Evolutionary conservation across 139 green algal genomes (phyloP), one percentile per base, ranked within the genome.

Genomic region (Coccomyxa sp.): DNA sequence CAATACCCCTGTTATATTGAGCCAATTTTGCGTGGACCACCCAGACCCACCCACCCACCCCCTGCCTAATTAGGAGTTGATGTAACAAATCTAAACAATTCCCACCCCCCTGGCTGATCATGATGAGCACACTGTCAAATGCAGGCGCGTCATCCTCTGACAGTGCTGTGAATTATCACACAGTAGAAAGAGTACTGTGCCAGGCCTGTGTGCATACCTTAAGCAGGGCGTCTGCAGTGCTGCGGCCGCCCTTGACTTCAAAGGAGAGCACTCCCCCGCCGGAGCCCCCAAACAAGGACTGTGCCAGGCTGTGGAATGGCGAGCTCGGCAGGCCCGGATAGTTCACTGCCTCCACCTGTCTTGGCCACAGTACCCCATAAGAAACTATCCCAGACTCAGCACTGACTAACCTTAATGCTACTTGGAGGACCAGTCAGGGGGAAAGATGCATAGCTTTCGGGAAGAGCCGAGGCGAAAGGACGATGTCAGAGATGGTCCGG

Each of bases 221-320:
- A 1, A 89, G 66, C 18, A 89, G 38, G 0, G 76, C 80, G 10
- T 90, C 74, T 28, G 84, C 86, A 28, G 77, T 82, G 13, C 68
- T 63, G 63, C 93, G 76, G 23, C 93, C 90, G 17, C 90, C 93
- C 15, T 90, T 80, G 16, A 90, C 82, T 82, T 95, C 91, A 81
- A 96, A 95, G 82, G 81, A 89, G 57, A 96, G 80, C 67, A 96
- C 93, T 58, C 93, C 93, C 9, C 79, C 83, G 25, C 90, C 91
- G 57, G 84, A 91, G 68, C 90, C 92, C 0, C 85, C 83, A 82
- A 95, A 94, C 57, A 93, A 88, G 21, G 83, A 75, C 83, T 87
- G 84, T 13, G 91, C 90, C 57, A 90, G 86, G 16, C 87, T 80
- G 82, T 93, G 85, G 58, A 91, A 85, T 0, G 82, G 79, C 67